Percentiles rank a stretch among this genome's conserved stretches.
Conservation (phyloP, 2,329 filamentous ascomycete genomes). For the Verticillium dahliae region DNA sequence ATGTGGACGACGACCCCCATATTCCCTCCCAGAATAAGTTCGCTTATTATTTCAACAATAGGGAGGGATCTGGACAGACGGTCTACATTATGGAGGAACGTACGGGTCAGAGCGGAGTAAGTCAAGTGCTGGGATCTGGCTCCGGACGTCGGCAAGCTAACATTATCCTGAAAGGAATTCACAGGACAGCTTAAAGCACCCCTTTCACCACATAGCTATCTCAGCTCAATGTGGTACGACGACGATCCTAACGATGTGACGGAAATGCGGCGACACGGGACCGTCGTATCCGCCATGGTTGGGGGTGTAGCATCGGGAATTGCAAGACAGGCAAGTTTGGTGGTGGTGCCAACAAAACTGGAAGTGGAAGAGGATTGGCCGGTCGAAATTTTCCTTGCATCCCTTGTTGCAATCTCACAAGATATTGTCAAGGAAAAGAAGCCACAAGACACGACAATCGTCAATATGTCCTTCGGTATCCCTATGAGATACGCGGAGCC, state of each 20-base stretch:
- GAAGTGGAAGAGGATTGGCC: background rate
- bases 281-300: background rate
- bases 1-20: background rate
- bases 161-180: background rate
- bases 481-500: background rate
- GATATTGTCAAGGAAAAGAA: background rate
- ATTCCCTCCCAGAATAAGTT: background rate
- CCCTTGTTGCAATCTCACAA: background rate
- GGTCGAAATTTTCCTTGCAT: background rate
- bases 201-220: background rate
- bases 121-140: background rate
- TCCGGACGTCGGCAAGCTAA: background rate
- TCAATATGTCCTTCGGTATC: background rate
- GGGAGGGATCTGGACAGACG: background rate
- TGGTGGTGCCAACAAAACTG: background rate
- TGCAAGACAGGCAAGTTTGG: background rate
- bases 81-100: background rate
- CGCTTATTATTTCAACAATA: background rate
- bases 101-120: background rate
- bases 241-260: background rate
- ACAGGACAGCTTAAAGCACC: background rate
- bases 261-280: background rate
- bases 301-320: background rate
- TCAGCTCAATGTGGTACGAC: background rate
- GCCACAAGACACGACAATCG: background rate